These are phyloP conservation scores for Pichia eremophila DNA, from an alignment of 805 yeast genomes.

Conservation along the genomic window DNA sequence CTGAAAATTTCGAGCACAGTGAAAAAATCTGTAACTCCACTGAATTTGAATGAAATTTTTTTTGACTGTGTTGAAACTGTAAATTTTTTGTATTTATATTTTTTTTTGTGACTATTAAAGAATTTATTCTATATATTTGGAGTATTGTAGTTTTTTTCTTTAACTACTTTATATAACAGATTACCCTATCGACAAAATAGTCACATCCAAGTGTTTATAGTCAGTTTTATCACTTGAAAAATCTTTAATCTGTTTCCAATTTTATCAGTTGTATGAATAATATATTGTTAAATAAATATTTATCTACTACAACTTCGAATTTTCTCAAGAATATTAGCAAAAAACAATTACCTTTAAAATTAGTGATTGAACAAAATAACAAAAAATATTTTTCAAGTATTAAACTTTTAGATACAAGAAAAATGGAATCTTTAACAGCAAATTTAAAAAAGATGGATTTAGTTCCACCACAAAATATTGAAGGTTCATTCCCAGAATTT, in stretches of 20 bases:
- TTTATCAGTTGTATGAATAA: background rate
- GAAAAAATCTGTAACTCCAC: too few species aligned
- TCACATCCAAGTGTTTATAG: background rate
- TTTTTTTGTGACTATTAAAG: too few species aligned
- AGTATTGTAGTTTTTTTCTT: too few species aligned
- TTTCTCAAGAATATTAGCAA: background rate
- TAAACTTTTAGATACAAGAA: background rate
- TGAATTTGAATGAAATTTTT: too few species aligned
- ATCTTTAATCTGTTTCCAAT: background rate
- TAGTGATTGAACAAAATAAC: too few species aligned
- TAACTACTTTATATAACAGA: background rate
- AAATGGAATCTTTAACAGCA: slow-evolving; percentile 15
- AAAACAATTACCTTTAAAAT: too few species aligned
- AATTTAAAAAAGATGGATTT: slow-evolving; percentile 21
- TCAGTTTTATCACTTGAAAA: background rate
- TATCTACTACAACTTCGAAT: background rate
- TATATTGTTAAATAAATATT: background rate
- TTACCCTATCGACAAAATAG: background rate
- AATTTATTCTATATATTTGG: too few species aligned
- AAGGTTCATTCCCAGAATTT: slow-evolving; percentile 62
- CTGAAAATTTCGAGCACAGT: too few species aligned
- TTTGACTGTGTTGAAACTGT: too few species aligned
- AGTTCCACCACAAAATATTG: slow-evolving; percentile 33
- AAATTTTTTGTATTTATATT: too few species aligned
- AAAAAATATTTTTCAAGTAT: background rate